Conservation (phyloP, 164 flowering plant species). For the Euptelea pleiosperma region DNA sequence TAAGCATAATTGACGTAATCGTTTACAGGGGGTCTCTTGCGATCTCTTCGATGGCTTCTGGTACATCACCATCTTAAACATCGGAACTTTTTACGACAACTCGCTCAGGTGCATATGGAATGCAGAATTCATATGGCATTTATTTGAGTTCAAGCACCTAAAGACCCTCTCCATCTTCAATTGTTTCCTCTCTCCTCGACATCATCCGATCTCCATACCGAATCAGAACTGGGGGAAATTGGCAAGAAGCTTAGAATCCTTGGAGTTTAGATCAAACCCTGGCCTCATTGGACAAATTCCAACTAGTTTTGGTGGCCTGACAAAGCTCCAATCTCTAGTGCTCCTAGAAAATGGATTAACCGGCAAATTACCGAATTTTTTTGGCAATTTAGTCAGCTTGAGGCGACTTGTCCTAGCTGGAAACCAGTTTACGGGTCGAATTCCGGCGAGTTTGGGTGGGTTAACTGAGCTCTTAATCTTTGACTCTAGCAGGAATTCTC, state of each 20-base stretch:
- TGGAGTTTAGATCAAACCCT: constrained; percentile 75
- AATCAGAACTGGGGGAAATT: constrained; percentile 42
- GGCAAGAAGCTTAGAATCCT: constrained; percentile 44
- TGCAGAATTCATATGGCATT: constrained; percentile 41
- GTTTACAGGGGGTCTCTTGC: constrained; percentile 79
- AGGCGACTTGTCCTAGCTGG: constrained; percentile 60
- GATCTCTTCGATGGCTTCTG: constrained; percentile 66
- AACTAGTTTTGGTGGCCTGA: constrained; percentile 34
- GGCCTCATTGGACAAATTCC: constrained; percentile 66
- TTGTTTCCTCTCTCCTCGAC: constrained; percentile 45
- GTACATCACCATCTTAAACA: constrained; percentile 65
- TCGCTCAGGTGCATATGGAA: constrained; percentile 51
- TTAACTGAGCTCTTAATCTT: constrained; percentile 56
- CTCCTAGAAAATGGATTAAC: constrained; percentile 52
- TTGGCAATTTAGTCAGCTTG: constrained; percentile 44
- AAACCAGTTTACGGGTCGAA: constrained; percentile 43
- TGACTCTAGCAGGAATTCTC: constrained; percentile 66
- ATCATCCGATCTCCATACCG: constrained; percentile 37
- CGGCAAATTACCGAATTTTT: constrained; percentile 45
- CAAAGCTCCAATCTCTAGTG: constrained; percentile 59
- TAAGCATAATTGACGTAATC: no score
- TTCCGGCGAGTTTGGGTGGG: constrained; percentile 49
- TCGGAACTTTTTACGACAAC: constrained; percentile 72
- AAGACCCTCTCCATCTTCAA: constrained; percentile 57
- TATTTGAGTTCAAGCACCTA: constrained; percentile 64